These are phyloP conservation scores for Leptosphaerulina australis DNA, from an alignment of 2,329 filamentous ascomycete species.

Conservation along the genomic window DNA sequence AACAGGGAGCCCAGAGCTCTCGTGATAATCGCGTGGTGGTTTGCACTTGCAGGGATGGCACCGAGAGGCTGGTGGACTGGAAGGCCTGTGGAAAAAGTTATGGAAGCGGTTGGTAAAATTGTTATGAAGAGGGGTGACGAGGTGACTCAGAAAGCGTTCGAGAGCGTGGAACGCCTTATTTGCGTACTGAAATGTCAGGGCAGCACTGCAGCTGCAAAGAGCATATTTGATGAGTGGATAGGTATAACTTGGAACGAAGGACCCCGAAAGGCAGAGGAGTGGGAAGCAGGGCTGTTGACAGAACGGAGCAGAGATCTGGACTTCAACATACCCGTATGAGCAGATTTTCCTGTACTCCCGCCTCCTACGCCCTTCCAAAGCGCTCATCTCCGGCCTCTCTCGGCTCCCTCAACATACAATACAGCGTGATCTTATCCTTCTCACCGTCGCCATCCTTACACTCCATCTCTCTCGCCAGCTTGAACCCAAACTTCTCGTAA, in stretches of 20 bases:
- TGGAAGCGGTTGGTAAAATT: slow-evolving; percentile 30
- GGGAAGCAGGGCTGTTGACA: slow-evolving; percentile 21
- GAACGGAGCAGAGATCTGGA: background rate
- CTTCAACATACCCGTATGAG: background rate
- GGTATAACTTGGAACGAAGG: slow-evolving; percentile 38
- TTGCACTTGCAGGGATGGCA: slow-evolving; percentile 31
- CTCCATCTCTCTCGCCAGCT: slow-evolving; percentile 67
- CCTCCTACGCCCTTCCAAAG: slow-evolving; percentile 8
- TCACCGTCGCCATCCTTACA: slow-evolving; percentile 67
- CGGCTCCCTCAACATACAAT: slow-evolving; percentile 53
- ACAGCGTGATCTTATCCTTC: slow-evolving; percentile 50
- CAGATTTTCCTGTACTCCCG: background rate
- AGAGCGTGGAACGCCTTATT: slow-evolving; percentile 30
- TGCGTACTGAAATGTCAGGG: slow-evolving; percentile 19
- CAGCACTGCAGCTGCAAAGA: slow-evolving; percentile 30
- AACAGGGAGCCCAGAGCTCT: slow-evolving; percentile 34
- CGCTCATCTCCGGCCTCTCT: slow-evolving; percentile 5
- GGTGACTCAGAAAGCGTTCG: slow-evolving; percentile 24
- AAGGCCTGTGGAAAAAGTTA: slow-evolving; percentile 18
- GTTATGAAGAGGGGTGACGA: slow-evolving; percentile 21
- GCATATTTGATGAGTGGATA: slow-evolving; percentile 37
- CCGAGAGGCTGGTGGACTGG: slow-evolving; percentile 38
- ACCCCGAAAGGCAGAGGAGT: slow-evolving; percentile 25
- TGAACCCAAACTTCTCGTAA: slow-evolving; percentile 72
- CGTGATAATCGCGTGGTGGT: slow-evolving; percentile 39